Evolutionary conservation across 768 basidiomycete species (phyloP).

Genomic region (Lentinula lateritia): DNA sequence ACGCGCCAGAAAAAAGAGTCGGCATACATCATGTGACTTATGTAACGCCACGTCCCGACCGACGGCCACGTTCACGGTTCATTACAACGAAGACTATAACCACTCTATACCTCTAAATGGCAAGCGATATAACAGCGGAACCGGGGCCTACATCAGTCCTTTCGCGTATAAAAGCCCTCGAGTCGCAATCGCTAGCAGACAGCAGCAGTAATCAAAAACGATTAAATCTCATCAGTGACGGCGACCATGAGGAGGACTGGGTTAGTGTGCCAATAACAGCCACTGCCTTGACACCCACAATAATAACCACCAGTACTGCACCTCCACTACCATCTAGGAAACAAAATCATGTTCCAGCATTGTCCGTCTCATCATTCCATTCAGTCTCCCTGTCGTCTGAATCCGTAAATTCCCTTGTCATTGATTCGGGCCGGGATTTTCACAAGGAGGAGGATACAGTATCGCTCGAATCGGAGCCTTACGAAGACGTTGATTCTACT

Average conservation of each 20-base stretch:
- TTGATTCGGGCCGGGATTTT: slow-evolving; percentile 36
- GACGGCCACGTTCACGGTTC: background rate
- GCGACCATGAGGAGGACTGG: slow-evolving; percentile 1
- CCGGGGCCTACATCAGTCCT: background rate
- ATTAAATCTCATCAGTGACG: background rate
- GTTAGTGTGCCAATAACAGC: background rate
- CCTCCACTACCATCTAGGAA: slow-evolving; percentile 69
- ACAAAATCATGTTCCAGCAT: slow-evolving; percentile 55
- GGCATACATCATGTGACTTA: background rate
- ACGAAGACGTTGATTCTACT: slow-evolving; percentile 55
- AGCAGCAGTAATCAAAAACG: background rate
- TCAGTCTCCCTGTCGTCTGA: slow-evolving; percentile 78
- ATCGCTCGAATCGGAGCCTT: slow-evolving; percentile 61
- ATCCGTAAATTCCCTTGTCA: slow-evolving; percentile 34
- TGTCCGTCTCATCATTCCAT: slow-evolving; percentile 79
- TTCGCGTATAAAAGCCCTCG: background rate
- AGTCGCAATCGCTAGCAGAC: background rate
- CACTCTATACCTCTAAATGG: background rate
- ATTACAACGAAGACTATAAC: no score
- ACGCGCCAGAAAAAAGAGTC: no score
- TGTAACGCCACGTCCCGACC: background rate
- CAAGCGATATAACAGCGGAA: background rate
- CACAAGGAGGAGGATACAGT: slow-evolving; percentile 34
- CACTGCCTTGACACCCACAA: background rate
- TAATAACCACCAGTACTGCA: slow-evolving; percentile 14